phyloP scores from a whole-genome alignment of 345 rosid genomes.

The Pugionium dolabratum region DNA sequence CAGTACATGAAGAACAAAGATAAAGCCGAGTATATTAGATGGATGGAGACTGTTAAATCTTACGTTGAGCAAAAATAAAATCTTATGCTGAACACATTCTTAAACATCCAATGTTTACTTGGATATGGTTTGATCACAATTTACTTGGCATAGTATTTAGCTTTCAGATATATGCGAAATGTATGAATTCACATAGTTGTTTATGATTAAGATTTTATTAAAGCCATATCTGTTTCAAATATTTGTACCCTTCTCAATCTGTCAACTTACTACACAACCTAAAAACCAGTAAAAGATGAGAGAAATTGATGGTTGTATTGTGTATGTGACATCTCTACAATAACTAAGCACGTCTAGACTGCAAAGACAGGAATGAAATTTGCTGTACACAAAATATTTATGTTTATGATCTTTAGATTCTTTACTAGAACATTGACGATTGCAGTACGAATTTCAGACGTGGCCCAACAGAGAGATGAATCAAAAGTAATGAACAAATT shows the following conservation, averaged over 20 bases:
- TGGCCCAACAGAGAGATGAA: conserved; percentile 37
- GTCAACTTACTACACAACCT: conserved; percentile 7
- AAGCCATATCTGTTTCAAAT: background rate
- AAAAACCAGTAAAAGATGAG: conserved; percentile 5
- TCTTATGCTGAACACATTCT: conserved; percentile 2
- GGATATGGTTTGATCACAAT: no score
- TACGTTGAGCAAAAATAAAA: conserved; percentile 56
- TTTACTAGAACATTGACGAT: conserved; percentile 31
- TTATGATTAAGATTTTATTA: background rate
- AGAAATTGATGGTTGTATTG: conserved; percentile 17
- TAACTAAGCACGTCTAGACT: conserved; percentile 8
- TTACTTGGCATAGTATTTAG: background rate
- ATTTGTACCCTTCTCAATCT: background rate
- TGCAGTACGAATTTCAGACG: conserved; percentile 28
- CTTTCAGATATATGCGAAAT: background rate
- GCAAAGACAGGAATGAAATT: conserved; percentile 20
- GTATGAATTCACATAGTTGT: background rate
- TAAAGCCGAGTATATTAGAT: conserved; percentile 65
- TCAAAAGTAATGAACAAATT: conserved; percentile 26
- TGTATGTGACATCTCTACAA: background rate
- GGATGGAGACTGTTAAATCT: conserved; percentile 76
- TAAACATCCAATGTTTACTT: background rate
- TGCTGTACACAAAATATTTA: conserved; percentile 40
- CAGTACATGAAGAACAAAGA: conserved; percentile 72
- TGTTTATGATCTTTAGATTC: conserved; percentile 28